Base-by-base conservation (phyloP, 148 eudicot species). In the Talinum fruticosum region DNA sequence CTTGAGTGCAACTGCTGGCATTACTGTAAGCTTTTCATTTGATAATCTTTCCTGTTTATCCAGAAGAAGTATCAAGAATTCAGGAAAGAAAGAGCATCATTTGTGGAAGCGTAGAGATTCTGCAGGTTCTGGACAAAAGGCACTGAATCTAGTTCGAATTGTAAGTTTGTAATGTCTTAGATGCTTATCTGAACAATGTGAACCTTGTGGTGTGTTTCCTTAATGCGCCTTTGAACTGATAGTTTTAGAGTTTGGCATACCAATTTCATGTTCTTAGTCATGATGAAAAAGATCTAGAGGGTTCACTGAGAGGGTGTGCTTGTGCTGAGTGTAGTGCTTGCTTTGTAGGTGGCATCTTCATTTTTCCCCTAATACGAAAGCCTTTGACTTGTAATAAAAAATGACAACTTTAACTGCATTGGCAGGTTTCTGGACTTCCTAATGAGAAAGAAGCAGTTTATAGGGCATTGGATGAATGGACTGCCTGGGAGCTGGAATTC, bases 401-500 rank as follows among this genome's bases (percentile, higher is more conserved):
- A 33, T 37, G 41, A 71, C 74, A n/a, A n/a, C n/a, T n/a, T n/a
- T 34, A 6, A 41, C 26, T 45, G 38, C 78, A 66, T 33, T 80
- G 69, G 35, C 84, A 95, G 98, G 84, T 92, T 72, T 91, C 88
- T 73, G 88, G 81, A 77, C 88, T 90, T 82, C 91, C 97, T 57
- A 88, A 91, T 81, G 98, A 90, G 82, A 92, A 91, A 88, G 98
- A 89, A 76, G 90, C 87, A 69, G 92, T 90, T 47, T 90, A 92
- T 81, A 80, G 87, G 79, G 93, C 94, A 49, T 84, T 95, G 51
- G 97, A 95, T 73, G 84, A 93, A 80, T 95, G 99, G 99, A 76
- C 78, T 45, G 97, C 94, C 78, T 93, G 97, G 97, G 99, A 96
- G 85, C 57, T 88, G 51, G 97, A 94, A 71, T 94, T 94, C 83